These are phyloP conservation scores for Solanum corneliomulleri DNA, from an alignment of 257 asterid genomes.

Conservation along the genomic window DNA sequence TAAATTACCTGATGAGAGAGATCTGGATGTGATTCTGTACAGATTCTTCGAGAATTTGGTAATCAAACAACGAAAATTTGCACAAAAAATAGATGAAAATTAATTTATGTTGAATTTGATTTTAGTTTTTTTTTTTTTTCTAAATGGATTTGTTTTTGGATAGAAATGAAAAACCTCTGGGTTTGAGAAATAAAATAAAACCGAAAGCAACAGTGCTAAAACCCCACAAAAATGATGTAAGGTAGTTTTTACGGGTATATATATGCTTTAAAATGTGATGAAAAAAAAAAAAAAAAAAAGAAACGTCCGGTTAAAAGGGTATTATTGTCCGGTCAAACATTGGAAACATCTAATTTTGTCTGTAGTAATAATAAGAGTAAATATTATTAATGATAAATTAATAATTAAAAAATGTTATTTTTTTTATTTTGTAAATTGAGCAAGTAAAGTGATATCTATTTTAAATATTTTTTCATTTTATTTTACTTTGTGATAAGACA, in stretches of 20 bases:
- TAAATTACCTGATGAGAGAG: neutral
- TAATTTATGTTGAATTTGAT: neutral
- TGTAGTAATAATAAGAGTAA: too few relatives aligned
- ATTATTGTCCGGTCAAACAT: neutral
- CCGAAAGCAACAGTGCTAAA: neutral
- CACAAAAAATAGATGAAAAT: neutral
- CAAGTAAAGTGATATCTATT: neutral
- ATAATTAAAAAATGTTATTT: fast-evolving
- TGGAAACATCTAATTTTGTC: neutral
- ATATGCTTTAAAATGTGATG: neutral
- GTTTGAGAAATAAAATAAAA: neutral
- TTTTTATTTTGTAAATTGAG: neutral
- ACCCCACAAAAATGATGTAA: neutral
- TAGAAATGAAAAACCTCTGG: neutral
- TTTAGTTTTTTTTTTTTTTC: too few relatives aligned
- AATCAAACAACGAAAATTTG: neutral
- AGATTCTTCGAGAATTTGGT: neutral
- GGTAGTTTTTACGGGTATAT: neutral
- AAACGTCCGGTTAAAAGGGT: neutral
- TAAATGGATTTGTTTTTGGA: neutral
- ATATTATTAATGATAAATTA: too few relatives aligned
- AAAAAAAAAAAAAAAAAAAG: neutral
- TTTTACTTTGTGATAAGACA: neutral
- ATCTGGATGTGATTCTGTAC: neutral
- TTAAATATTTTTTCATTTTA: neutral